Evolutionary conservation across 108 stramenopile genomes (phyloP).

Genomic region (Cyclotella sp.): DNA sequence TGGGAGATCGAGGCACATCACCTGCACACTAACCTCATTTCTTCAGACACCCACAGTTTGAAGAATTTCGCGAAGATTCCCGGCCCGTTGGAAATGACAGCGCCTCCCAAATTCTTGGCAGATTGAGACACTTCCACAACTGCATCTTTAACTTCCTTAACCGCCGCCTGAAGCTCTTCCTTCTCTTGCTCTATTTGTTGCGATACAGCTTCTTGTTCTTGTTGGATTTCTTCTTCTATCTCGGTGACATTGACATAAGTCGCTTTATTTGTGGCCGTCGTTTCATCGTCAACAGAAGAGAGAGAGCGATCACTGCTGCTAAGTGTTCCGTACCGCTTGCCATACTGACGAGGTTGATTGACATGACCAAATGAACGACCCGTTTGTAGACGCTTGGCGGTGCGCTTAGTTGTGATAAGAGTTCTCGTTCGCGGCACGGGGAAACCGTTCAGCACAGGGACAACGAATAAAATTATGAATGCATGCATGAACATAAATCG

Average conservation of each 20-base stretch:
- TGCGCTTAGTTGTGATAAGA: neutral
- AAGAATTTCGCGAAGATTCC: conserved; percentile 40
- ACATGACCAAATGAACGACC: neutral
- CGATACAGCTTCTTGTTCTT: conserved; percentile 31
- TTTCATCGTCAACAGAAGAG: neutral
- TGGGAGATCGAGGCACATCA: neutral
- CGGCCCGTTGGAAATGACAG: conserved; percentile 30
- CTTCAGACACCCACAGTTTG: conserved; percentile 21
- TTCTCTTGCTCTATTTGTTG: conserved; percentile 43
- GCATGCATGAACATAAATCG: neutral
- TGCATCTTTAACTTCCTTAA: conserved; percentile 57
- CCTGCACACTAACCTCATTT: conserved; percentile 37
- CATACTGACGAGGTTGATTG: neutral
- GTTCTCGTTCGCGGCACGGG: neutral
- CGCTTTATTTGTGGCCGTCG: neutral
- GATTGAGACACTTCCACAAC: conserved; percentile 46
- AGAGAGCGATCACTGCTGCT: conserved; percentile 7
- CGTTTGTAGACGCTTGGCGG: neutral
- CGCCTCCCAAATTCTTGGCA: conserved; percentile 39
- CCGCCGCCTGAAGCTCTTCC: conserved; percentile 50
- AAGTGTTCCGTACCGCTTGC: conserved; percentile 3
- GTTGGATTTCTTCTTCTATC: conserved; percentile 38
- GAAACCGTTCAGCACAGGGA: neutral
- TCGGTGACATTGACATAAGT: conserved; percentile 9
- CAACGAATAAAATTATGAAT: conserved; percentile 9